A percentile compares a stretch with the other conserved stretches of the same genome.
phyloP scores from a whole-genome alignment of 306 rosid species.

The Bauhinia variegata region DNA sequence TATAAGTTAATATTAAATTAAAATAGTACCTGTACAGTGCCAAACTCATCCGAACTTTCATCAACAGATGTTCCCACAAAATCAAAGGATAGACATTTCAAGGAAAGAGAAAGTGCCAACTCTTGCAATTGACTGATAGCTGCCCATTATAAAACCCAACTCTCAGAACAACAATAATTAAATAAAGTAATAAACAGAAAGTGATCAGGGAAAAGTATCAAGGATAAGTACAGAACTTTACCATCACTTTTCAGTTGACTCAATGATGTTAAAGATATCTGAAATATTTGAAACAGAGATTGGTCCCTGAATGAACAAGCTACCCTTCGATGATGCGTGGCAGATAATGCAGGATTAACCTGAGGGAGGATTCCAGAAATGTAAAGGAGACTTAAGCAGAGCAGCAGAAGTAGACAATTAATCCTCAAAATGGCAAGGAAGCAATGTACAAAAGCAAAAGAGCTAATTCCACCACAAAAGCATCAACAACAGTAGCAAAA shows the following conservation, averaged over 20 bases:
- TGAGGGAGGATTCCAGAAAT: slow-evolving; percentile 50
- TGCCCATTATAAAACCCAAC: slow-evolving; percentile 50
- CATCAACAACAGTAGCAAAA: slow-evolving; percentile 4
- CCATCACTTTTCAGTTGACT: slow-evolving; percentile 88
- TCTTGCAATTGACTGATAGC: slow-evolving; percentile 86
- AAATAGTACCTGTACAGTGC: slow-evolving; percentile 87
- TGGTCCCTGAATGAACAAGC: slow-evolving; percentile 97
- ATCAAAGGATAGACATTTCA: slow-evolving; percentile 94
- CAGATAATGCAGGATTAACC: slow-evolving; percentile 88
- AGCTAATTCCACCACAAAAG: slow-evolving; percentile 1
- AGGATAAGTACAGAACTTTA: slow-evolving; percentile 37
- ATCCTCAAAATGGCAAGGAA: background rate
- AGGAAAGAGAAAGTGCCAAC: slow-evolving; percentile 92
- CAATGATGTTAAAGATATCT: slow-evolving; percentile 91
- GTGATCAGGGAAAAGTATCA: background rate
- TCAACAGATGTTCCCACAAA: slow-evolving; percentile 97
- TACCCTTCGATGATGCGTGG: slow-evolving; percentile 96
- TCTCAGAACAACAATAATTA: slow-evolving; percentile 32
- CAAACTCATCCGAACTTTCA: slow-evolving; percentile 99
- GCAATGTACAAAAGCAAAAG: background rate
- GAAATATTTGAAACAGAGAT: slow-evolving; percentile 86
- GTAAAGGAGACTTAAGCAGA: slow-evolving; percentile 24
- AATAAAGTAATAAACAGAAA: slow-evolving; percentile 19
- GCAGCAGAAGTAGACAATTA: slow-evolving; percentile 5
- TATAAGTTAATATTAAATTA: slow-evolving; percentile 12